Evolutionary conservation across 1,284 basidiomycete genomes (phyloP).

Genomic region (Pseudozyma sp.): DNA sequence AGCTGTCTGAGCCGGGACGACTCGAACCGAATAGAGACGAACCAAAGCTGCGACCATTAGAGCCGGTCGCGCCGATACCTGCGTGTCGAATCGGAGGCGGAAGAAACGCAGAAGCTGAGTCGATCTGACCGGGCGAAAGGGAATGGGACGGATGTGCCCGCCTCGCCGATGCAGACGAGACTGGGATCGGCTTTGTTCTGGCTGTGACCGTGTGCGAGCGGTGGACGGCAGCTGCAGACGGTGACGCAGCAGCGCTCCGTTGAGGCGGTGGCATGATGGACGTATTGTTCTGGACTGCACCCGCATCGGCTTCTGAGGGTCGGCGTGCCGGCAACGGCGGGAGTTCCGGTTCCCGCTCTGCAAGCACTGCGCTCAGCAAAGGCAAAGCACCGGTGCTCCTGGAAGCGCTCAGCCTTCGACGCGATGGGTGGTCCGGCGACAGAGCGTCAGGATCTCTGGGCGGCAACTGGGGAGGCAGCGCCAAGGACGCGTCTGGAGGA

Average conservation of each 20-base stretch:
- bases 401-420: conserved; percentile 34
- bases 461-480: conserved; percentile 20
- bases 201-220: conserved; percentile 33
- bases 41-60: conserved; percentile 27
- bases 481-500: conserved; percentile 9
- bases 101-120: conserved; percentile 8
- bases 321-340: conserved; percentile 29
- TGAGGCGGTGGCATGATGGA: conserved; percentile 40
- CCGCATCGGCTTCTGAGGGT: conserved; percentile 6
- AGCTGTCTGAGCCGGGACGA: conserved; percentile 31
- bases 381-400: conserved; percentile 38
- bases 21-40: conserved; percentile 8
- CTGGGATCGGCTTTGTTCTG: conserved; percentile 27
- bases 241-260: conserved; percentile 12
- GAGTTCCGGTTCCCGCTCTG: conserved; percentile 4
- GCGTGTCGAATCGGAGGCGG: conserved; percentile 35
- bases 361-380: conserved; percentile 5
- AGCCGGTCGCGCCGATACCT: neutral
- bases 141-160: conserved; percentile 11
- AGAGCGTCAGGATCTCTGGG: conserved; percentile 9
- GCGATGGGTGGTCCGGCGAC: neutral
- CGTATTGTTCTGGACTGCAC: conserved; percentile 6
- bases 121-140: conserved; percentile 24
- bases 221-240: conserved; percentile 11
- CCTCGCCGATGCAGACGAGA: conserved; percentile 14